These are phyloP conservation scores for Fomitopsis pulvina DNA, from an alignment of 768 basidiomycete species.

Conservation along the genomic window DNA sequence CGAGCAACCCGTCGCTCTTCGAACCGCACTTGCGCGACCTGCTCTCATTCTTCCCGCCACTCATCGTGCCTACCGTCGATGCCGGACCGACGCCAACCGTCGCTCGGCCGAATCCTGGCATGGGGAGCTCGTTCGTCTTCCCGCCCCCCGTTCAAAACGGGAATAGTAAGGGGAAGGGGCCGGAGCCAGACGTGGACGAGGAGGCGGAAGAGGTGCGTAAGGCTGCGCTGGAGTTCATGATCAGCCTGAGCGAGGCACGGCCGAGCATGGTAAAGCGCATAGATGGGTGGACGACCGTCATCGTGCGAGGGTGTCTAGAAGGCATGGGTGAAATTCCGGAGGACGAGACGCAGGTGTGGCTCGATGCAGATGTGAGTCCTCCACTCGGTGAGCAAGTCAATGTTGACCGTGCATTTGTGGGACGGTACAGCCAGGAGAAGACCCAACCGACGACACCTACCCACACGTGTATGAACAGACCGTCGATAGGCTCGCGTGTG, in stretches of 20 bases:
- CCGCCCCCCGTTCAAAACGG: constrained; percentile 29
- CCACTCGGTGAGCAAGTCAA: not conserved
- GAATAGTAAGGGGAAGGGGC: constrained; percentile 22
- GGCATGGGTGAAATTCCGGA: constrained; percentile 77
- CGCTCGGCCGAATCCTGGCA: constrained; percentile 36
- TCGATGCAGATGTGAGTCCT: constrained; percentile 64
- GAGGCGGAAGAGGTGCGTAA: constrained; percentile 64
- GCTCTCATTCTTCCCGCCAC: constrained; percentile 60
- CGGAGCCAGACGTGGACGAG: constrained; percentile 46
- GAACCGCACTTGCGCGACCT: constrained; percentile 62
- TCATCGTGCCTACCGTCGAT: constrained; percentile 61
- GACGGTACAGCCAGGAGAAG: constrained; percentile 48
- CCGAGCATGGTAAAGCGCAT: constrained; percentile 64
- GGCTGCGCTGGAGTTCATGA: constrained; percentile 77
- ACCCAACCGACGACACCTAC: constrained; percentile 56
- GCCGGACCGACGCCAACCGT: constrained; percentile 48
- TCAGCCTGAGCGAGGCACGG: constrained; percentile 69
- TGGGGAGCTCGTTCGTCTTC: constrained; percentile 28
- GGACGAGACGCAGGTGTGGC: constrained; percentile 53
- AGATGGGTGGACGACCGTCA: constrained; percentile 61
- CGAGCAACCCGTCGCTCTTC: constrained; percentile 66
- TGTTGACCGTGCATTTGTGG: not conserved
- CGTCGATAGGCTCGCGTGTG: constrained; percentile 75
- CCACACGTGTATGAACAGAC: constrained; percentile 79
- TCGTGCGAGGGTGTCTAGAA: constrained; percentile 74